Base-by-base conservation (phyloP, 768 basidiomycete genomes). In the Boletus rubescentipes region DNA sequence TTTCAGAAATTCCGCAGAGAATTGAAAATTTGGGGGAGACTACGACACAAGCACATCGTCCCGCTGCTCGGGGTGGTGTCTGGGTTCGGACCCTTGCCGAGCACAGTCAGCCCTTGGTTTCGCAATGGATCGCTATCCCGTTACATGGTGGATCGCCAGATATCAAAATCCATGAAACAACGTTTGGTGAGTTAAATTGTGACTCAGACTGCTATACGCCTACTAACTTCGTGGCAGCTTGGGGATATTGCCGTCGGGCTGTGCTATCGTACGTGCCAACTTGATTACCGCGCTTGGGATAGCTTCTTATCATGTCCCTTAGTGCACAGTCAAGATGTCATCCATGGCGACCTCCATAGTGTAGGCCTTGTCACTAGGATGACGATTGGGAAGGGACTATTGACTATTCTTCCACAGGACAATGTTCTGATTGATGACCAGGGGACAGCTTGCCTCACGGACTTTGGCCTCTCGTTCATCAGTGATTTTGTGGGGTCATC, bases 361-460 rank as follows among this genome's bases (percentile, higher is more conserved):
- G 71, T 73, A 53, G 14, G 68, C 21, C 21, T 15, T 32, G 20
- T 34, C 7, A 5, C 29, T n/a, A 10, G 37, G 30, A n/a, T 18
- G 8, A 9, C 3, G 2, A 32, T 48, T 21, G 2, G 21, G 7
- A 39, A 41, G 2, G n/a, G 14, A 31, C 16, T 9, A 34, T 32
- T 52, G 34, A 50, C 10, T 20, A 15, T 37, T 39, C 38, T 14
- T 40, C 15, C 10, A 20, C 29, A 68, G 68, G 67, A 47, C 15
- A 81, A 82, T 53, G 73, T 82, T 45, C 67, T 82, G 23, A 70
- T 82, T 12, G 71, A 72, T 9, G 69, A 66, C 6, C 32, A 67
- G 4, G 69, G 69, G 16, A 64, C 70, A 12, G 79, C 79, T 12
- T 76, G 75, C 44, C 66, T 81, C 7, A 73, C 78, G 2, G 80